These are phyloP conservation scores for Diaporthe citrichinensis DNA, from an alignment of 2,329 filamentous ascomycete species.

Conservation along the genomic window DNA sequence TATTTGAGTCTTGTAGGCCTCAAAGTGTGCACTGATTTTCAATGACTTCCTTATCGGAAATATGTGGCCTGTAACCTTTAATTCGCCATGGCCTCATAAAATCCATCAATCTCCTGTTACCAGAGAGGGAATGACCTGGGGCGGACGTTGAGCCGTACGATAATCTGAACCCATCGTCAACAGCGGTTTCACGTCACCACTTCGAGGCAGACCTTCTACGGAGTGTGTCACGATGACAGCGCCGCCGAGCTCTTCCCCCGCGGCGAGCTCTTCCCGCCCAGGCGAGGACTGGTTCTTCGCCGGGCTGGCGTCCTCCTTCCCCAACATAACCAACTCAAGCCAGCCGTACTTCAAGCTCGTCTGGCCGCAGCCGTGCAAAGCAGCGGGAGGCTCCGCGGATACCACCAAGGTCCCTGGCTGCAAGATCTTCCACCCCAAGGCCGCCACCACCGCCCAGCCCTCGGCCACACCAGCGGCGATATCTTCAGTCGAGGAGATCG, in stretches of 20 bases:
- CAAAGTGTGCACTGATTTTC: neutral
- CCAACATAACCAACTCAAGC: constrained; percentile 38
- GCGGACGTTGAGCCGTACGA: neutral
- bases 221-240: constrained; percentile 15
- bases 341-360: constrained; percentile 40
- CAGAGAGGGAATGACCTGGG: neutral
- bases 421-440: constrained; percentile 38
- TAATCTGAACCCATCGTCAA: neutral
- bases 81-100: neutral
- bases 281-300: constrained; percentile 37
- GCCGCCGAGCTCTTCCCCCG: neutral
- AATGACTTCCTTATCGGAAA: neutral
- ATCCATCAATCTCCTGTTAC: neutral
- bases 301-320: constrained; percentile 38
- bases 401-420: constrained; percentile 27
- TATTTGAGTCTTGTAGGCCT: neutral
- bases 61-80: too few relatives aligned
- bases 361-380: constrained; percentile 35
- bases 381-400: neutral
- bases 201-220: too few relatives aligned
- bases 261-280: neutral
- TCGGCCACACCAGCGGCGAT: neutral
- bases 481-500: constrained; percentile 5
- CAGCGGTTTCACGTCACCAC: neutral
- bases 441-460: neutral